Evolutionary conservation across 2,329 filamentous ascomycete genomes (phyloP), one percentile per base, ranked within the genome.

Genomic region (Beauveria medogensis): DNA sequence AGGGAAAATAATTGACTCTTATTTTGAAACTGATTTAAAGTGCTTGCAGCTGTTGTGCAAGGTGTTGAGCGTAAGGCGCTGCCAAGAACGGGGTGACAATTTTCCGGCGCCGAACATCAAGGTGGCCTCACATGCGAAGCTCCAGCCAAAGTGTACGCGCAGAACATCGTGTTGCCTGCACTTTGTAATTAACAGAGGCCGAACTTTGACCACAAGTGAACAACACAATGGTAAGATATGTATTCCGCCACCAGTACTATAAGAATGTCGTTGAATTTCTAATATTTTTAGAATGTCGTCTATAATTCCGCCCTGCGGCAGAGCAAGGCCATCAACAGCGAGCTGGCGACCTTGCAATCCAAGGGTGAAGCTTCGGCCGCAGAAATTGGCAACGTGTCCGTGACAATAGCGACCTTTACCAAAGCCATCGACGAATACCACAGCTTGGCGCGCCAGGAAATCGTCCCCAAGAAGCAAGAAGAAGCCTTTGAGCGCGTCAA

Each of bases 341-440:
- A 94, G 70, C 84, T 95, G 64, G 85, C 89, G 67, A 80, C 81
- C 52, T 87, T 92, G 68, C 81, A 87, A 61, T 80, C 80, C 54
- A 86, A 85, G 46, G 79, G 82, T 52, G 83, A 84, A 56, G 79
- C 89, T 14, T 87, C 88, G 70, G 75, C 75, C 6, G 72, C 74
- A 66, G 67, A 73, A 64, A 70, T 80, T 74, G 88, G 88, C 70
- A 89, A 91, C 74, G 84, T 91, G 65, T 88, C 88, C n/a, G 88
- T 86, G 22, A 90, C 90, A 16, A 78, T 95, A 34, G 86, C 89
- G 48, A 76, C 92, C 63, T 92, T 99, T 73, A 85, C 89, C 52
- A 91, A 94, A 63, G 96, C 91, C 1, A 82, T 99, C 65, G 92
- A 97, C 76, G 92, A 97, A 71, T 99, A 99, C 79, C 85, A 89